Conservation (phyloP, 2,329 filamentous ascomycete genomes). For the Hortaea werneckii region DNA sequence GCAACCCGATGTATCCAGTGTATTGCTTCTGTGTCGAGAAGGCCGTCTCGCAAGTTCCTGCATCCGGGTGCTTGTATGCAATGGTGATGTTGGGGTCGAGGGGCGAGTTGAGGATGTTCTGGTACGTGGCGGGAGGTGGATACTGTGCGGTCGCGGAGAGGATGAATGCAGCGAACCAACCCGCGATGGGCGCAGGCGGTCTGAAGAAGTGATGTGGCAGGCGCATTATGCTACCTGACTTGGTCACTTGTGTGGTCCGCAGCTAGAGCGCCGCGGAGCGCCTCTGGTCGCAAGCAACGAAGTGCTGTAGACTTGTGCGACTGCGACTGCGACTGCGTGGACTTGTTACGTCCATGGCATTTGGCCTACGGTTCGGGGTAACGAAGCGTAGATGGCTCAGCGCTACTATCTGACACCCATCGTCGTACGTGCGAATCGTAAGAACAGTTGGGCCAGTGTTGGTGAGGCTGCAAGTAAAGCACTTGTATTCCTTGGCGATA, state of each 20-base stretch:
- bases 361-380: too few species aligned
- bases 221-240: neutral
- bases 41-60: constrained; percentile 54
- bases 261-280: neutral
- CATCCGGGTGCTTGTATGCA: constrained; percentile 53
- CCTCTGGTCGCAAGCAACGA: neutral
- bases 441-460: too few species aligned
- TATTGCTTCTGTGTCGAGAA: constrained; percentile 59
- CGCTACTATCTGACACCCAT: too few species aligned
- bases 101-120: constrained; percentile 50
- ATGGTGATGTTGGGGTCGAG: constrained; percentile 55
- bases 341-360: too few species aligned
- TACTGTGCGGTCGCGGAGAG: constrained; percentile 26
- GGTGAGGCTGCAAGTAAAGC: too few species aligned
- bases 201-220: neutral
- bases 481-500: too few species aligned
- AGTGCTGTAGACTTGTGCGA: too few species aligned
- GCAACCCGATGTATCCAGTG: constrained; percentile 56
- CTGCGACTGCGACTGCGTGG: too few species aligned
- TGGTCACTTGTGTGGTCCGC: too few species aligned
- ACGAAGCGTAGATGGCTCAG: too few species aligned
- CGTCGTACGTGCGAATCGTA: too few species aligned
- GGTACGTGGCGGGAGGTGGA: constrained; percentile 29
- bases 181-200: constrained; percentile 17
- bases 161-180: constrained; percentile 12